Evolutionary conservation across 179 eudicot genomes (phyloP).

Genomic region (Monotropa hypopitys): DNA sequence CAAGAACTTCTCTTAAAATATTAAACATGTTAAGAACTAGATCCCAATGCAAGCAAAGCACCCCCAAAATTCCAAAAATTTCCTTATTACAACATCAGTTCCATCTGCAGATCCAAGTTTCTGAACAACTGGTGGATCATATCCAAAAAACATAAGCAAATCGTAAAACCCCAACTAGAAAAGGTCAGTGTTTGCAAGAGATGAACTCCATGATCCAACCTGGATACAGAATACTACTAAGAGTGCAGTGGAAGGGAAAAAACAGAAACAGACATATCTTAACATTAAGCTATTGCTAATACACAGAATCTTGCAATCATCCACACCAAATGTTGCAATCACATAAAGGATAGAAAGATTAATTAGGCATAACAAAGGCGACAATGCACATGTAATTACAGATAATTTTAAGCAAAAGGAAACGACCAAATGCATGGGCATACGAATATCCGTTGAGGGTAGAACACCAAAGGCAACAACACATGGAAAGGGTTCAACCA

Average conservation of each 20-base stretch:
- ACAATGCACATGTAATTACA: background rate
- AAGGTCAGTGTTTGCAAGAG: background rate
- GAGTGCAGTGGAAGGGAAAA: too few relatives aligned
- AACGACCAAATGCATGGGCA: background rate
- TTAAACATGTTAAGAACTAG: background rate
- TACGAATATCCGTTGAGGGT: background rate
- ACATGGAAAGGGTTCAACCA: background rate
- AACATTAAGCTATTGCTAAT: too few relatives aligned
- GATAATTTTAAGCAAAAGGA: background rate
- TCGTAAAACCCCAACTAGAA: background rate
- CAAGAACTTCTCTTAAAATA: background rate
- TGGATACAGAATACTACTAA: too few relatives aligned
- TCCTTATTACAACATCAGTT: background rate
- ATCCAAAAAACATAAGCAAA: background rate
- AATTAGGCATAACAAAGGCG: background rate
- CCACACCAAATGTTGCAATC: constrained; percentile 79
- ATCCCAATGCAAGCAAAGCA: background rate
- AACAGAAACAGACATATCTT: too few relatives aligned
- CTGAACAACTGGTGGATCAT: background rate
- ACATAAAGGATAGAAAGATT: constrained; percentile 7
- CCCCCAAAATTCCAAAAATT: background rate
- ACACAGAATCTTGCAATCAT: too few relatives aligned
- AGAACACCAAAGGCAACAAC: background rate
- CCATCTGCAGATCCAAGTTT: background rate
- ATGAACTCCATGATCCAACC: background rate